Evolutionary conservation across 805 yeast species (phyloP), one percentile per base, ranked within the genome.

Genomic region (Sugiyamaella qingdaonensis): DNA sequence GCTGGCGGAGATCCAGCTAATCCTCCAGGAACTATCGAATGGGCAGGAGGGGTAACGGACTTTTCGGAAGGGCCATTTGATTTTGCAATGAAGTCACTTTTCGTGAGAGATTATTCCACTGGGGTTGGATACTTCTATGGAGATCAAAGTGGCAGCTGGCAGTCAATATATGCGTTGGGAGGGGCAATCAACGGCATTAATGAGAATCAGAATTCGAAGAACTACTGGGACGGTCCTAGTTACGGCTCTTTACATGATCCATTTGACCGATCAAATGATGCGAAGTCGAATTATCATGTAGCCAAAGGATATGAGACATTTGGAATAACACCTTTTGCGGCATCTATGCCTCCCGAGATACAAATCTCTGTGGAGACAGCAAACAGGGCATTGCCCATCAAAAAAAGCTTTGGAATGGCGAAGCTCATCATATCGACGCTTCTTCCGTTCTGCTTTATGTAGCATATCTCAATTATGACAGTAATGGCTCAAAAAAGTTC

Each of bases 41-140:
- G 90, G 90, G 87, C 90, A 1, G 90, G 90, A 34, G 88, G 88
- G 9, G 45, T 54, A 4, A 78, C 86, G 5, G 78, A 82, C 61
- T 83, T 61, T 48, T 46, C 55, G 10, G 53, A 54, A 8, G 70
- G 68, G 4, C 73, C 73, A 2, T 88, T 82, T 68, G 63, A 81
- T 14, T 85, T 87, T 86, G 63, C 75, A 58, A 75, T 90, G 58
- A 73, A 82, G 62, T 72, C 76, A 2, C 63, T 89, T 37, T 66
- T 75, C 24, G 85, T 87, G 13, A 73, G 82, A 29, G 81, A 78
- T 59, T 78, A 78, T 62, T 77, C 81, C 16, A 65, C 77, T 2
- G 82, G 82, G 8, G 51, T 66, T 2, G 64, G 62, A 47, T 78
- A 78, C 61, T 53, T 61, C 27, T 78, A 77, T 61, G 58, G 67